phyloP scores from a whole-genome alignment of 2,329 filamentous ascomycete species.

The Aspergillus piperis region DNA sequence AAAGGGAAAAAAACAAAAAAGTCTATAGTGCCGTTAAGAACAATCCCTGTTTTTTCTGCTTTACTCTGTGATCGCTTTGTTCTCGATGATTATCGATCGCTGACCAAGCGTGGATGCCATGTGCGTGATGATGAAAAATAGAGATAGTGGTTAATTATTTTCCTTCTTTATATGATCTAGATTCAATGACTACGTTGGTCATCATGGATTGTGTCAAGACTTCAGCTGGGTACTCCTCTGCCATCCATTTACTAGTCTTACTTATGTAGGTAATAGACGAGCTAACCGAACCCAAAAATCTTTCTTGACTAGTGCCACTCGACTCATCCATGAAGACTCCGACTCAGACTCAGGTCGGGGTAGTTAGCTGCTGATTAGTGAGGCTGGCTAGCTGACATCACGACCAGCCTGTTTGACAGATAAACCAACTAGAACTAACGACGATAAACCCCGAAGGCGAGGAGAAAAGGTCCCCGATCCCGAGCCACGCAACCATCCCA shows the following conservation, averaged over 20 bases:
- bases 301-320: not conserved
- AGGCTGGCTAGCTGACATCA: conserved; percentile 2
- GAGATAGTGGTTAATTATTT: not conserved
- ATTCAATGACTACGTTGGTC: no score
- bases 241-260: no score
- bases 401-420: not conserved
- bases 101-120: conserved; percentile 1
- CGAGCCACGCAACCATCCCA: not conserved
- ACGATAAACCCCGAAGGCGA: not conserved
- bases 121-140: not conserved
- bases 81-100: not conserved
- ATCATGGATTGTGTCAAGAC: no score
- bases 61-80: not conserved
- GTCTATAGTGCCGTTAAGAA: not conserved
- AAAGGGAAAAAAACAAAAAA: not conserved
- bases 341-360: not conserved
- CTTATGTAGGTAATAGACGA: no score
- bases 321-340: not conserved
- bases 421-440: no score
- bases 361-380: not conserved
- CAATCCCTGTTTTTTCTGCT: not conserved
- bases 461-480: not conserved
- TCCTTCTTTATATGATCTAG: no score
- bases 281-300: not conserved
- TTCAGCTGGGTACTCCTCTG: no score